phyloP scores from a whole-genome alignment of 2,329 filamentous ascomycete species.

The Talaromyces sp. region DNA sequence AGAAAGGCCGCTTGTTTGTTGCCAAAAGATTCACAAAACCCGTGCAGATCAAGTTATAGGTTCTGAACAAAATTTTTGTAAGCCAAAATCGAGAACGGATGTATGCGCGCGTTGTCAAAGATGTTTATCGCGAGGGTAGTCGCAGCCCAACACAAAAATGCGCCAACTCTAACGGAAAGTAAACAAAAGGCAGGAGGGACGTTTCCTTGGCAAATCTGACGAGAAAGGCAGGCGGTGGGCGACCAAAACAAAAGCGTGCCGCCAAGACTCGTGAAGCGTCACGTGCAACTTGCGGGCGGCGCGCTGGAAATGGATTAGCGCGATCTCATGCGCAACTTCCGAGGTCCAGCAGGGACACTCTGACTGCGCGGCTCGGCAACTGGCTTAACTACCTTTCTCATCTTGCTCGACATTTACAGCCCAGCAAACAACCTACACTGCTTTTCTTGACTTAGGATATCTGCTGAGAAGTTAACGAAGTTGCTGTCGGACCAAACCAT shows the following conservation, averaged over 20 bases:
- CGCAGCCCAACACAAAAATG: constrained; percentile 14
- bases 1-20: constrained; percentile 21
- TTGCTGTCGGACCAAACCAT: background rate
- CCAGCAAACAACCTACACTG: background rate
- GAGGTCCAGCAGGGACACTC: constrained; percentile 33
- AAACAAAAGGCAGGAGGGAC: constrained; percentile 35
- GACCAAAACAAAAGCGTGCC: constrained; percentile 26
- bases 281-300: constrained; percentile 31
- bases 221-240: constrained; percentile 33
- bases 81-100: background rate
- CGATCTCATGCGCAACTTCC: constrained; percentile 32
- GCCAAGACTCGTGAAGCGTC: constrained; percentile 11
- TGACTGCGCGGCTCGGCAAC: constrained; percentile 10
- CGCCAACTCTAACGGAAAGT: constrained; percentile 26
- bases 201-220: constrained; percentile 16
- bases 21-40: background rate
- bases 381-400: background rate
- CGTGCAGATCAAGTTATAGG: background rate
- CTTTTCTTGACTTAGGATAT: background rate
- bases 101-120: constrained; percentile 2
- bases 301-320: constrained; percentile 23
- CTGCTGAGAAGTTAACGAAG: background rate
- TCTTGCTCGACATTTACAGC: background rate
- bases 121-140: background rate
- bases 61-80: background rate